A percentile compares a stretch with the other conserved stretches of the same genome.
Conservation (phyloP, 306 rosid species). For the Rubus parviflorus region DNA sequence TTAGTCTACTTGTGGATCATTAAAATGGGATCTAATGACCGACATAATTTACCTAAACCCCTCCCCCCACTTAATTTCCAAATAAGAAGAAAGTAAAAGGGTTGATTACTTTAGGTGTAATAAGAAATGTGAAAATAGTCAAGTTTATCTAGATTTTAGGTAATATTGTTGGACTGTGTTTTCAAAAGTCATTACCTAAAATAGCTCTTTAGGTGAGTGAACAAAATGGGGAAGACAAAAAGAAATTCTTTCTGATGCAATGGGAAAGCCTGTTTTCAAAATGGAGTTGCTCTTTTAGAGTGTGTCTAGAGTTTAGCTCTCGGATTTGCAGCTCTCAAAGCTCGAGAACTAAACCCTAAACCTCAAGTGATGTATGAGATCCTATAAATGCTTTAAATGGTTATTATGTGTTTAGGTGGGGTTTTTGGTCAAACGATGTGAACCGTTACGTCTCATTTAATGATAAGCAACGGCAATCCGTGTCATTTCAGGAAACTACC, state of each 20-base stretch:
- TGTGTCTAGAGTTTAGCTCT: background rate
- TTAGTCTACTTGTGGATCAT: background rate
- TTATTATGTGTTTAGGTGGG: background rate
- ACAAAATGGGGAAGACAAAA: background rate
- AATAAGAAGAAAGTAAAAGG: background rate
- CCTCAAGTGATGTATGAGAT: background rate
- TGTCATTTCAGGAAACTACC: background rate
- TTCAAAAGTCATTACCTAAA: background rate
- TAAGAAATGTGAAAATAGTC: background rate
- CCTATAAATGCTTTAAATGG: background rate
- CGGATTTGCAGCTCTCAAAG: background rate
- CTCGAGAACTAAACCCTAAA: background rate
- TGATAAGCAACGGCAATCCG: background rate
- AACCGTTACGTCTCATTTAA: background rate
- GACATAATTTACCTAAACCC: background rate
- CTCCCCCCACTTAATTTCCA: background rate
- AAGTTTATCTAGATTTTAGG: background rate
- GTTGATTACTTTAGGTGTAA: background rate
- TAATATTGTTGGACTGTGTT: background rate
- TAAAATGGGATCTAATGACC: background rate
- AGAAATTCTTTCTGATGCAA: background rate
- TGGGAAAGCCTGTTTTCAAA: background rate
- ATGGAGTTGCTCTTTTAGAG: background rate
- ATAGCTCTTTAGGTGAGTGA: background rate
- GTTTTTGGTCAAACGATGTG: background rate